Evolutionary conservation across 805 yeast species (phyloP), one percentile per base, ranked within the genome.

Genomic region (Barnettozyma wickerhamii): DNA sequence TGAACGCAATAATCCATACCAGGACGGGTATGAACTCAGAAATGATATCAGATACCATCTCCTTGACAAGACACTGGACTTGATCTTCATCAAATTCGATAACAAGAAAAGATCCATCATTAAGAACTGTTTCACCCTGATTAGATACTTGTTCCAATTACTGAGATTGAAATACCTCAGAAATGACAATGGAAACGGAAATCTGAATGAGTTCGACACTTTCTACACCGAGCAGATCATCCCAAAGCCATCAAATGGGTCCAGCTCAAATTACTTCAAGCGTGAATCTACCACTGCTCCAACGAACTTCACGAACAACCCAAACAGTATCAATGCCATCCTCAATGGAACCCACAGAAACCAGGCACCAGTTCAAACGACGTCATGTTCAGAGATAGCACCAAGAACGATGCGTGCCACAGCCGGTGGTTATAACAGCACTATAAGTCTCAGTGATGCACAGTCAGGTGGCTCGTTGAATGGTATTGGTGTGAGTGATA

Each of bases 81-180:
- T 58, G 40, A 60, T 59, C 30, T 59, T 57, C 35, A 53, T 56
- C 42, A 60, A 59, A 43, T 55, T 59, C 42, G 64, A 60, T 37
- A 53, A 58, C 41, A 58, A 59, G 46, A 59, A 59, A 33, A 53
- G 60, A 47, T 57, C 63, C 3, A 58, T 58, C 40, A 57, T 59
- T 38, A 58, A 53, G 43, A 58, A 59, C 38, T 58, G 65, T 35
- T 60, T 60, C 40, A 56, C 62, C 1, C 38, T 59, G 39, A 57
- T 59, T 23, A 55, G 62, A 46, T 56, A 59, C 30, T 42, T 60
- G n/a, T 60, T 60, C 46, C 60, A 56, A 43, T 49, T 60, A 13
- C 36, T 60, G 30, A 54, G 60, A 44, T 39, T 58, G 42, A 58
- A 51, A 44, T 59, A 50, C 39, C 43, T 60, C 38, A 48, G 50